Percentiles rank a stretch among this genome's conserved stretches.
Evolutionary conservation across 768 basidiomycete species (phyloP).

Genomic region (Leccinum imitatum): DNA sequence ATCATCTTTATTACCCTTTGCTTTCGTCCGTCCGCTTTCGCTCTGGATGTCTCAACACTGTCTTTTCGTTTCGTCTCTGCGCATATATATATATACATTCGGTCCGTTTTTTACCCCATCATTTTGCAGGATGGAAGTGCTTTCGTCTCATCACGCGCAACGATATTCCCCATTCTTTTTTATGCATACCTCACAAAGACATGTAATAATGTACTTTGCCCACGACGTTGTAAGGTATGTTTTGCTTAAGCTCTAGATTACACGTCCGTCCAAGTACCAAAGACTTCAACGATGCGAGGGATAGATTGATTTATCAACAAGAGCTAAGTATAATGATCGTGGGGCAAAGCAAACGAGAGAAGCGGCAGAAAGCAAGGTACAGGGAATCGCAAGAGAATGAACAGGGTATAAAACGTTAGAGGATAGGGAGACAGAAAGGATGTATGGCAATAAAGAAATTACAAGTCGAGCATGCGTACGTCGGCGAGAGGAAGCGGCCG

Average conservation of each 20-base stretch:
- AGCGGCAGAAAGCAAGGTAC: constrained; percentile 7
- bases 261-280: constrained; percentile 7
- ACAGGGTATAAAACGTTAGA: not conserved
- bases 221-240: constrained; percentile 19
- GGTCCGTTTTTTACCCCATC: not conserved
- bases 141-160: constrained; percentile 16
- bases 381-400: not conserved
- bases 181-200: constrained; percentile 26
- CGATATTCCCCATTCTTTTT: constrained; percentile 14
- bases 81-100: constrained; percentile 8
- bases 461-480: constrained; percentile 33
- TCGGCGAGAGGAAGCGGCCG: constrained; percentile 31
- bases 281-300: not conserved
- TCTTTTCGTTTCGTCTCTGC: not conserved
- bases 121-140: constrained; percentile 14
- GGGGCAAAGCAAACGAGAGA: constrained; percentile 1
- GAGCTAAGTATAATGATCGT: not conserved
- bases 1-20: constrained; percentile 30
- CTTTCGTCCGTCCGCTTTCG: constrained; percentile 7
- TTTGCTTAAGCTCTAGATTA: constrained; percentile 16
- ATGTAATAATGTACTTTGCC: constrained; percentile 28
- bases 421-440: not conserved
- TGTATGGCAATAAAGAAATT: constrained; percentile 4
- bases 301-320: not conserved
- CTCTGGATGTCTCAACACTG: not conserved